Conservation (phyloP, 805 yeast species). For the Kurtzmaniella fragi region DNA sequence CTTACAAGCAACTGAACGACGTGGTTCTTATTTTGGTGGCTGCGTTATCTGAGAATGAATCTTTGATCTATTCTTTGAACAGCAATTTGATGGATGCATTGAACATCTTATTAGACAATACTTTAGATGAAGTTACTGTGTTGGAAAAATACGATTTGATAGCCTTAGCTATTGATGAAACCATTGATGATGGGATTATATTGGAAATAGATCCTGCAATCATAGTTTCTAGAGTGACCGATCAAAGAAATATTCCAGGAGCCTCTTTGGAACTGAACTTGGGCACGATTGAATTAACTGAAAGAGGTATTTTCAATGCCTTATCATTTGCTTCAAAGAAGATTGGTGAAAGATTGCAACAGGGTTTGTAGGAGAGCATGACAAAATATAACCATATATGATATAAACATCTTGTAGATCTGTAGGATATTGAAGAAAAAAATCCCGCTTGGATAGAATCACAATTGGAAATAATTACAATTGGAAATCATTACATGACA, state of each 20-base stretch:
- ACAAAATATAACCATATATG: neutral
- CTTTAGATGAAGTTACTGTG: constrained; percentile 73
- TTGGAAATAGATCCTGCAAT: constrained; percentile 85
- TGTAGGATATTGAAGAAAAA: neutral
- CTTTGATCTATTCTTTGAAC: constrained; percentile 68
- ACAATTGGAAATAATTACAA: neutral
- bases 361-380: constrained; percentile 28
- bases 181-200: constrained; percentile 89
- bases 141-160: constrained; percentile 83
- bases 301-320: constrained; percentile 75
- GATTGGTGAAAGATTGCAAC: constrained; percentile 42
- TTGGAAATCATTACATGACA: too few species aligned
- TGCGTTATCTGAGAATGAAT: constrained; percentile 78
- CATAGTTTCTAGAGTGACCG: constrained; percentile 88
- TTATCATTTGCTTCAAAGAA: constrained; percentile 85
- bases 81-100: constrained; percentile 78
- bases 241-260: constrained; percentile 51
- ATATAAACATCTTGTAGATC: neutral
- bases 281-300: constrained; percentile 60
- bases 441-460: neutral
- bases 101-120: constrained; percentile 63
- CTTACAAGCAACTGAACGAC: constrained; percentile 85
- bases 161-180: constrained; percentile 82
- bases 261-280: constrained; percentile 50
- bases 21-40: constrained; percentile 68